phyloP scores from a whole-genome alignment of 768 basidiomycete genomes.

The Trametes sanguinea region DNA sequence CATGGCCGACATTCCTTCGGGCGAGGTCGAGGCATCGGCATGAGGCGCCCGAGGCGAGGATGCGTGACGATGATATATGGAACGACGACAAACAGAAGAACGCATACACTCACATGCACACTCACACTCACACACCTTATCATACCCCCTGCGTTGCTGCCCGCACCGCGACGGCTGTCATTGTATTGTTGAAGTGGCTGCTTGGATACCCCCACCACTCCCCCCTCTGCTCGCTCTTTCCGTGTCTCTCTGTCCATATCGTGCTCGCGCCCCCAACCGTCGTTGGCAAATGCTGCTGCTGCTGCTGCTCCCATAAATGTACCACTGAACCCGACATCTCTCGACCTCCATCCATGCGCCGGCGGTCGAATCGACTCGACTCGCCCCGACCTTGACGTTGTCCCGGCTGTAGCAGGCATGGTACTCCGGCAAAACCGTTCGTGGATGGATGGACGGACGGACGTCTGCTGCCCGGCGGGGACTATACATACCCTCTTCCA shows the following conservation, averaged over 20 bases:
- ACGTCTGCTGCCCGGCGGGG: too few relatives aligned
- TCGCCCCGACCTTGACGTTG: slow-evolving; percentile 3
- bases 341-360: too few relatives aligned
- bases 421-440: slow-evolving; percentile 2
- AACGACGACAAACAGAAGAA: not conserved
- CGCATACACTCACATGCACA: not conserved
- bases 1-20: slow-evolving; percentile 31
- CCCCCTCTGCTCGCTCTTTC: slow-evolving; percentile 9
- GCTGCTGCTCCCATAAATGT: slow-evolving; percentile 12
- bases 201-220: slow-evolving; percentile 26
- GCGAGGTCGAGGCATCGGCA: slow-evolving; percentile 33
- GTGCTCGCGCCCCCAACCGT: slow-evolving; percentile 19
- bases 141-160: slow-evolving; percentile 22
- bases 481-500: not conserved
- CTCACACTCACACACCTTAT: not conserved
- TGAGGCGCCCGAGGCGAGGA: not conserved
- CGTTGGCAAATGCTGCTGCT: not conserved
- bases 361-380: too few relatives aligned
- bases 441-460: not conserved
- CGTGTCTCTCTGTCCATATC: slow-evolving; percentile 14
- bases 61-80: slow-evolving; percentile 12
- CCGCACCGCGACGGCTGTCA: slow-evolving; percentile 8
- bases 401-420: not conserved
- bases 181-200: slow-evolving; percentile 22
- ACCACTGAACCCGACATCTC: slow-evolving; percentile 11